Base-by-base conservation (phyloP, 1,139 yeast genomes). In the Ogataea hybrid region DNA sequence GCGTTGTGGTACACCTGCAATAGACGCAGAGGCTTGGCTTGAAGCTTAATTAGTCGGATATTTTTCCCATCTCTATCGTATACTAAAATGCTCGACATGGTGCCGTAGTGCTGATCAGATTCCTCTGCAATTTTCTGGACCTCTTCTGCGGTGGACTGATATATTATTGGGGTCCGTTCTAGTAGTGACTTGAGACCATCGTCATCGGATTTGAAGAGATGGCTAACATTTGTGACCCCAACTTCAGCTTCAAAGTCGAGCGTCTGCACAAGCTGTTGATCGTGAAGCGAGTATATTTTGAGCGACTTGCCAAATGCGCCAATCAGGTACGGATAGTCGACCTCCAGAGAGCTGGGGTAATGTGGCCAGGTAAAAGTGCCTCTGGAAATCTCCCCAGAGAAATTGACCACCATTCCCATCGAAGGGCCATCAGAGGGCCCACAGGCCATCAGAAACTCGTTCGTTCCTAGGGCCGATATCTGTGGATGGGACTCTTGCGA, bases 321-420 rank as follows among this genome's bases (percentile, higher is more conserved):
- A 2, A 73, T 58, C 0, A 69, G 62, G 43, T 68, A 63, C 0
- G 79, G 74, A 39, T 62, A 68, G 39, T 71, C 73, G 2, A 73
- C 67, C 0, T 69, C 68, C 4, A 77, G 48, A 2, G 71, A 62
- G 1, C 55, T 47, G 0, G 90, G 90, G 54, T 78, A 82, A 9
- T 58, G 51, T 2, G 69, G 64, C 80, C 95, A 84, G 1, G 92
- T 72, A 21, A 90, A 68, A 0, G 97, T 89, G 0, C 96, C 96
- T 49, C 96, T 70, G 1, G 90, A 82, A 0, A 88, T 86, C 56
- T 90, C 96, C n/a, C 98, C 98, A 22, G 69, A 66, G 2, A 70
- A 61, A 54, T 86, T 83, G 9, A 92, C 80, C 38, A 89, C 79
- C 74, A 90, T 74, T 2, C 95, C 96, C 75, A 92, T 82, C 0